Base-by-base conservation (phyloP, 2,329 filamentous ascomycete species). In the Dendryphion nanum region DNA sequence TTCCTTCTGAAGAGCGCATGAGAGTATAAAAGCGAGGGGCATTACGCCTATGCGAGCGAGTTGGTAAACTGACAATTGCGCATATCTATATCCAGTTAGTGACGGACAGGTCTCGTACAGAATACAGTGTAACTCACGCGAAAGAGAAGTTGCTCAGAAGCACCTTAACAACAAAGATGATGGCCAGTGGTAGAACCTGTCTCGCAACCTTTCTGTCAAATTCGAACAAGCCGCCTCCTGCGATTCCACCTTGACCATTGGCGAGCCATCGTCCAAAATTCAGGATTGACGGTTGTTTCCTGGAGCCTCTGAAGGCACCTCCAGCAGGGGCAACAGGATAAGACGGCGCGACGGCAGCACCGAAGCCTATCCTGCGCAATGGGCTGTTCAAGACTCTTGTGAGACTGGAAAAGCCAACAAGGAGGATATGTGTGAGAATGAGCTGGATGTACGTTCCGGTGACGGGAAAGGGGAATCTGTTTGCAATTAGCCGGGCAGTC, bases 71-170 rank as follows among this genome's bases (percentile, higher is more conserved):
- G 72, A 69, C 10, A 76, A 66, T 35, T 72, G 68, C 12, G 73
- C 69, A 44, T 77, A 77, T 37, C 70, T 74, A 29, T 6, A n/a
- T n/a, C n/a, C 13, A 15, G n/a, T 21, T 15, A 16, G 14, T n/a
- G 14, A 29, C 10, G 12, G 21, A 30, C 28, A 30, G 28, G 4
- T 35, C n/a, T n/a, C 38, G 37, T 15, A 18, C 6, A 34, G 14
- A 18, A 14, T 31, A 19, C 28, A 23, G 30, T 26, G 18, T 13
- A 20, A 6, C 17, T 6, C 65, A 73, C 67, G 74, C 73, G 45
- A 76, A 77, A 3, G 74, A 75, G 38, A 77, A 66, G 54, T 77
- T 78, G 47, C 72, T 76, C 14, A 78, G 63, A 13, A 74, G 59
- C 19, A 77, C 64, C 47, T 75, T 77, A 18, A 67, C 64, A 18